phyloP scores from a whole-genome alignment of 2,329 filamentous ascomycete genomes.

The Clonostachys sp. region DNA sequence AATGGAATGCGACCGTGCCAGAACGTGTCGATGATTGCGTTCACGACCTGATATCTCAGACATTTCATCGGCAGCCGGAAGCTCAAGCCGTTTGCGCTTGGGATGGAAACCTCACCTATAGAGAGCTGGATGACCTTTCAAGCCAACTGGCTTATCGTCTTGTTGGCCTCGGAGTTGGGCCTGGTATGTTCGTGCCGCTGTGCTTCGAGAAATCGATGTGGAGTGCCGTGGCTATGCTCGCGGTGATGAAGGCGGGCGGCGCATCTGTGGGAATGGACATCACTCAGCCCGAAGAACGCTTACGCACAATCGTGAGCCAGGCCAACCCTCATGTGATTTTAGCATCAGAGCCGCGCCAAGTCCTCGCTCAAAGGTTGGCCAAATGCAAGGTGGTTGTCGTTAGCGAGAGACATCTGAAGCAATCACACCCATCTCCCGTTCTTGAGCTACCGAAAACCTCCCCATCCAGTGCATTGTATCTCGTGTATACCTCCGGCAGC shows the following conservation, averaged over 20 bases:
- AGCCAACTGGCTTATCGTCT: conserved; percentile 7
- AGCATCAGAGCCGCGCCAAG: background rate
- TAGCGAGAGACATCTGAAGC: background rate
- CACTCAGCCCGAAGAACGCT: conserved; percentile 15
- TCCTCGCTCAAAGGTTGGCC: background rate
- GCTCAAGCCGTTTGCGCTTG: conserved; percentile 15
- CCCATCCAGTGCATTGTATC: conserved; percentile 4
- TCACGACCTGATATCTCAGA: background rate
- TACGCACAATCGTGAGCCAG: conserved; percentile 1
- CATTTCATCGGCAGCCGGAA: conserved; percentile 10
- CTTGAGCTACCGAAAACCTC: background rate
- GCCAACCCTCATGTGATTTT: conserved; percentile 1
- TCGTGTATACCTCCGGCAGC: conserved; percentile 7
- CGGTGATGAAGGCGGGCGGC: conserved; percentile 24
- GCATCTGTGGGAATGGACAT: conserved; percentile 26
- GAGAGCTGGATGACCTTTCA: conserved; percentile 10
- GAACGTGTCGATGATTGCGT: background rate
- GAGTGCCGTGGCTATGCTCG: conserved; percentile 21
- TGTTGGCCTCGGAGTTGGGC: conserved; percentile 9
- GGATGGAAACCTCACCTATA: conserved; percentile 14
- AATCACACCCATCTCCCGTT: background rate
- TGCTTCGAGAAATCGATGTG: conserved; percentile 29
- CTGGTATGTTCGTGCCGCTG: conserved; percentile 17
- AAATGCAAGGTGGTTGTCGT: background rate
- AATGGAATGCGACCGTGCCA: background rate